Evolutionary conservation across 1,139 yeast species (phyloP).

Genomic region (Entelexis sorbosivorans): DNA sequence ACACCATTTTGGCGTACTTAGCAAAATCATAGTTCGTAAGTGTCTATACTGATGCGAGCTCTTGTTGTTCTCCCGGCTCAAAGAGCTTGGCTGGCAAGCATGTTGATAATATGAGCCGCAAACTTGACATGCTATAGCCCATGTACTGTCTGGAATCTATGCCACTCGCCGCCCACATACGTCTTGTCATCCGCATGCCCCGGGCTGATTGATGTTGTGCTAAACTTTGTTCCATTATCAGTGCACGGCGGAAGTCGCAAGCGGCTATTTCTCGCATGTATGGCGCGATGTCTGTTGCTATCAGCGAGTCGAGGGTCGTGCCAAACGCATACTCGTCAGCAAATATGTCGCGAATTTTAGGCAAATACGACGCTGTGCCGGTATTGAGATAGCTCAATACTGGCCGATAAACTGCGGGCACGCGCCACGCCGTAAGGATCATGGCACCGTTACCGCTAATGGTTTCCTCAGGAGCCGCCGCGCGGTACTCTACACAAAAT

Average conservation of each 20-base stretch:
- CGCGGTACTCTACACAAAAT: not conserved
- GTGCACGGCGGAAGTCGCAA: conserved; percentile 21
- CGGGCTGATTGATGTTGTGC: conserved; percentile 9
- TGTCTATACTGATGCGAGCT: not conserved
- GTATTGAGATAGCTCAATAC: not conserved
- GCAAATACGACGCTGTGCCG: not conserved
- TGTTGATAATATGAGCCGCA: conserved; percentile 1
- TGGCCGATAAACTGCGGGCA: not conserved
- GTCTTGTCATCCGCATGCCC: conserved; percentile 21
- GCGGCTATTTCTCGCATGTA: conserved; percentile 27
- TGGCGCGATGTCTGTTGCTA: conserved; percentile 26
- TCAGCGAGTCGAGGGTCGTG: not conserved
- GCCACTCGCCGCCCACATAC: conserved; percentile 26
- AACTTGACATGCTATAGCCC: not conserved
- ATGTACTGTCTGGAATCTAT: conserved; percentile 22
- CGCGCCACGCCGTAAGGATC: conserved; percentile 1
- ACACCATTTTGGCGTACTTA: not conserved
- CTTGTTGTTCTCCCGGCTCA: not conserved
- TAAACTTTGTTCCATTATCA: conserved; percentile 6
- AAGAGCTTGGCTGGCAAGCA: conserved; percentile 4
- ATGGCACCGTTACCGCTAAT: conserved; percentile 20
- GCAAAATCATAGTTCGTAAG: not conserved
- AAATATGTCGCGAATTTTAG: not conserved
- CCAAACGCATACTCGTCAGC: conserved; percentile 1
- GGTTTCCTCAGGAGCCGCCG: conserved; percentile 20